Evolutionary conservation across 495 filamentous ascomycete species (phyloP), one percentile per base, ranked within the genome.

Genomic region (Zalerion maritima): DNA sequence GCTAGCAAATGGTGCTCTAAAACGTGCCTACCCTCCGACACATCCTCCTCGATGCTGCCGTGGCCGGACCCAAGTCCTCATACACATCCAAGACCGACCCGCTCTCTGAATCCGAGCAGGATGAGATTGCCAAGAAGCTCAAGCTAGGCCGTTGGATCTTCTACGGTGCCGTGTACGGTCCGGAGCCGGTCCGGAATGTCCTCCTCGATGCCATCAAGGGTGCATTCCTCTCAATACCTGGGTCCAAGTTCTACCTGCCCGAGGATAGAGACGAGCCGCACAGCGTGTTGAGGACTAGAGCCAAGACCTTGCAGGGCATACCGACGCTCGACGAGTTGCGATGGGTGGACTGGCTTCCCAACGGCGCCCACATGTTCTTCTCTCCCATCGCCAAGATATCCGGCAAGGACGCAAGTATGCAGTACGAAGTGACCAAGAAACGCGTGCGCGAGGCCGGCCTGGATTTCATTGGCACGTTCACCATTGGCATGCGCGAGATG

Each of bases 281-380:
- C n/a, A 38, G 51, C 29, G 49, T 51, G 7, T 40, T 54, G 5
- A 40, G 36, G 29, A 42, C 36, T 10, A 31, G 40, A n/a, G 30
- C 36, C 18, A 34, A 42, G 11, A 48, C 46, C 16, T 30, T 55
- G 29, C 46, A 43, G 11, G 66, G 68, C 9, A 50, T 64, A 4
- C 67, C 67, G 1, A 51, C 57, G 0, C 45, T 62, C 28, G 50
- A 55, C 10, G 69, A 71, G 35, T 46, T 71, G 5, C 40, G 55
- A 12, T 71, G 69, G 69, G 46, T 70, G 1, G 63, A 69, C 38
- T 70, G 64, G 64, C 35, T 57, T 3, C 64, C 64, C n/a, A 71
- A 71, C 38, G 67, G 64, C 8, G 55, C 51, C 1, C 67, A 72
- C 41, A 35, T 72, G 2, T 64, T 61, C 42, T 75, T 71, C 46